phyloP scores from a whole-genome alignment of 345 rosid genomes.

The Arabidopsis suecica region DNA sequence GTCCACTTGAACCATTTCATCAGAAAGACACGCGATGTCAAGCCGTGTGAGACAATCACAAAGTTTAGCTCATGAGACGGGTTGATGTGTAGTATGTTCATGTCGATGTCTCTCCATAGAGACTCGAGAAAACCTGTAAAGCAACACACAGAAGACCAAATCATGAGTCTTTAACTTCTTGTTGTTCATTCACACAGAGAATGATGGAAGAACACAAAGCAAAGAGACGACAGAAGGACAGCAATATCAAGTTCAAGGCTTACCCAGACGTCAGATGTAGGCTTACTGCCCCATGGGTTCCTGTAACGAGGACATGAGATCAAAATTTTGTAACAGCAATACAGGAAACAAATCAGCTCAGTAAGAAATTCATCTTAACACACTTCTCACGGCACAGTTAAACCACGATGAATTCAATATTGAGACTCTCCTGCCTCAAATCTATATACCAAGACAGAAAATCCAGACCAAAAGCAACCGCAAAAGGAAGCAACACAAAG shows the following conservation, averaged over 20 bases:
- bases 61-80: slow-evolving; percentile 79
- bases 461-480: slow-evolving; percentile 7
- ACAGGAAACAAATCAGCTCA: neutral
- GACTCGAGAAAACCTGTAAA: slow-evolving; percentile 87
- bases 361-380: slow-evolving; percentile 8
- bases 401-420: neutral
- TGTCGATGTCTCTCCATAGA: slow-evolving; percentile 93
- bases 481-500: slow-evolving; percentile 10
- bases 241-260: neutral
- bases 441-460: neutral
- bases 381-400: slow-evolving; percentile 19
- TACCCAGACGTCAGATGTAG: slow-evolving; percentile 37
- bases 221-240: neutral
- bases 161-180: neutral
- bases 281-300: slow-evolving; percentile 43
- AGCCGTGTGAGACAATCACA: slow-evolving; percentile 80
- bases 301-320: slow-evolving; percentile 23
- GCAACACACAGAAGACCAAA: neutral
- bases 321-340: neutral
- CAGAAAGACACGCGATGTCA: slow-evolving; percentile 83
- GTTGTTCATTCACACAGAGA: neutral
- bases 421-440: slow-evolving; percentile 21
- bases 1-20: slow-evolving; percentile 99
- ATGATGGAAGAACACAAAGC: neutral
- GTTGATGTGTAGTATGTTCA: too few species aligned